phyloP scores from a whole-genome alignment of 2,329 filamentous ascomycete species.

The Pseudopyricularia cyperi region DNA sequence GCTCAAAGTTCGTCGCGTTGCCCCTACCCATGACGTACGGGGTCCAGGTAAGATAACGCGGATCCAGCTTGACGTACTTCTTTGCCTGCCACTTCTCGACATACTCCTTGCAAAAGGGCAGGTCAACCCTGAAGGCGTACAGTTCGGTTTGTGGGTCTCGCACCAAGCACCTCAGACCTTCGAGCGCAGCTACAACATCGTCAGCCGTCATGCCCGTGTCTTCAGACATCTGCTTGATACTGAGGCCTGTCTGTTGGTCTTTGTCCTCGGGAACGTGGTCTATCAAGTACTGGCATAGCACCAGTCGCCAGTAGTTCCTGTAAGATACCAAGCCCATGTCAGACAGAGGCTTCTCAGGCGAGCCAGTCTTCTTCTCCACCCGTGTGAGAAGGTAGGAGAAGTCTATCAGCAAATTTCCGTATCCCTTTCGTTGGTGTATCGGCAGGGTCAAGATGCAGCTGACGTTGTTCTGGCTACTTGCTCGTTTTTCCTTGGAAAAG shows the following conservation, averaged over 20 bases:
- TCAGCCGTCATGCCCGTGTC: constrained; percentile 92
- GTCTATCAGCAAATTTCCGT: constrained; percentile 91
- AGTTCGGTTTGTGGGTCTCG: constrained; percentile 77
- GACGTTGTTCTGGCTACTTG: constrained; percentile 91
- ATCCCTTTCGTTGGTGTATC: constrained; percentile 93
- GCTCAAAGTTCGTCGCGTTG: constrained; percentile 71
- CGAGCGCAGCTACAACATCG: constrained; percentile 87
- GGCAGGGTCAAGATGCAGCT: constrained; percentile 93
- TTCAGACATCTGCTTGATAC: constrained; percentile 61
- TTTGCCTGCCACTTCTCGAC: constrained; percentile 83
- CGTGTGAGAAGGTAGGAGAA: constrained; percentile 95
- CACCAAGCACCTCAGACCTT: constrained; percentile 79
- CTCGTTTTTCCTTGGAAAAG: constrained; percentile 96
- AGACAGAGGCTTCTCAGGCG: constrained; percentile 91
- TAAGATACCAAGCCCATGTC: constrained; percentile 98
- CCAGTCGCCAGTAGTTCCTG: constrained; percentile 88
- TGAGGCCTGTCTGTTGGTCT: constrained; percentile 34
- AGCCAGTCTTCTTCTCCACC: constrained; percentile 86
- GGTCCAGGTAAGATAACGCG: constrained; percentile 78
- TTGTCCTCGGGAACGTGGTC: constrained; percentile 30
- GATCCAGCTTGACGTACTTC: constrained; percentile 73
- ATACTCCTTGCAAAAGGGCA: constrained; percentile 75
- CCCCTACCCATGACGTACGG: constrained; percentile 92
- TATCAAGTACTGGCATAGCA: constrained; percentile 75
- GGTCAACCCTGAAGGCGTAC: constrained; percentile 81